These are phyloP conservation scores for Ganoderma boninense DNA, from an alignment of 1,284 basidiomycete species.

Conservation along the genomic window DNA sequence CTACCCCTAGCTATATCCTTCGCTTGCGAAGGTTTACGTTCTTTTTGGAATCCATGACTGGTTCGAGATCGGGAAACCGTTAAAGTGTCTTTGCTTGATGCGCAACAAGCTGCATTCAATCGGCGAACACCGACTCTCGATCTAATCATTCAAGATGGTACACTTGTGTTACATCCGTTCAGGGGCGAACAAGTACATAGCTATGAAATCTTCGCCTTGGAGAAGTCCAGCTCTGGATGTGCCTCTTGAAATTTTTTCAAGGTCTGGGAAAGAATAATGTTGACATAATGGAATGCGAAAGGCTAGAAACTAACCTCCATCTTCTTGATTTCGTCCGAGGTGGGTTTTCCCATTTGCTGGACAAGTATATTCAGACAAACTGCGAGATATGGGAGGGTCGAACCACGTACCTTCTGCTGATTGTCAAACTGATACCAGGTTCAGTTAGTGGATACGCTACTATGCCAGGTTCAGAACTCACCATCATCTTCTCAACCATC, in stretches of 20 bases:
- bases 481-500: constrained; percentile 99
- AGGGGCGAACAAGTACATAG: not conserved
- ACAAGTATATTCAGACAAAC: constrained; percentile 16
- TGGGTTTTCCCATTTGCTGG: constrained; percentile 95
- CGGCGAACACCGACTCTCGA: not conserved
- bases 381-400: constrained; percentile 9
- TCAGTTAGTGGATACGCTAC: constrained; percentile 11
- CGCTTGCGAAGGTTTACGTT: constrained; percentile 32
- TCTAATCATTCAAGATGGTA: not conserved
- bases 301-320: constrained; percentile 66
- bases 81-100: not conserved
- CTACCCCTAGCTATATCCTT: constrained; percentile 24
- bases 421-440: constrained; percentile 78
- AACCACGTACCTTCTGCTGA: constrained; percentile 88
- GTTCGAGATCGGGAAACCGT: constrained; percentile 33
- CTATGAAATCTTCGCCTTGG: constrained; percentile 87
- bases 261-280: constrained; percentile 54
- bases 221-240: constrained; percentile 96
- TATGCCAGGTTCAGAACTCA: constrained; percentile 48
- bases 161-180: not conserved
- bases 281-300: not conserved
- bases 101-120: constrained; percentile 4
- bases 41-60: constrained; percentile 35
- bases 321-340: constrained; percentile 91
- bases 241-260: constrained; percentile 89